These are phyloP conservation scores for Coemansia sp. DNA, from an alignment of 192 early-diverging fungal species.

Conservation along the genomic window DNA sequence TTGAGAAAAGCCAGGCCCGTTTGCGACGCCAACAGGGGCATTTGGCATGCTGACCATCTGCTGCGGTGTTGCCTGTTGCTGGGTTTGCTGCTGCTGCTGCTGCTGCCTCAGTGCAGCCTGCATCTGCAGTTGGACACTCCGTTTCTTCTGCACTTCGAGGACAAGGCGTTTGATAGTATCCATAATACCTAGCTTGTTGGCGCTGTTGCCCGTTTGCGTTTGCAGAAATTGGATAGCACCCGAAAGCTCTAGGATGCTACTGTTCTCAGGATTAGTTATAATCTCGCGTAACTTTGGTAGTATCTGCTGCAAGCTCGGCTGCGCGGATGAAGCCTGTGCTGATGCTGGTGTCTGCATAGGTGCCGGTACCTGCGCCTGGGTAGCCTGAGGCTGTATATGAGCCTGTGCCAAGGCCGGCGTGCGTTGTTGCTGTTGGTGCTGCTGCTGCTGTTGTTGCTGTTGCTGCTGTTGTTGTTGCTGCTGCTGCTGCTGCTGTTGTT, in stretches of 20 bases:
- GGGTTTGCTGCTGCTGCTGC: constrained; percentile 19
- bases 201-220: neutral
- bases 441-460: constrained; percentile 17
- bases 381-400: neutral
- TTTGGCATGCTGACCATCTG: neutral
- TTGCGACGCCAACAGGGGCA: neutral
- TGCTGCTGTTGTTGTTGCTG: too few relatives aligned
- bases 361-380: neutral
- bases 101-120: constrained; percentile 12
- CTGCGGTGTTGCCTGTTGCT: constrained; percentile 2
- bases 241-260: constrained; percentile 19
- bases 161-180: constrained; percentile 14
- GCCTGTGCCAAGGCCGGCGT: constrained; percentile 5
- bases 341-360: constrained; percentile 2
- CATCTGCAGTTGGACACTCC: constrained; percentile 8
- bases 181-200: constrained; percentile 8
- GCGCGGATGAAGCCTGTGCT: neutral
- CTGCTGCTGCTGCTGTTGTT: constrained; percentile 18
- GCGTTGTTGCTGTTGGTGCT: constrained; percentile 24
- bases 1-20: neutral
- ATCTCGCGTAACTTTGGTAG: constrained; percentile 19
- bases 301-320: neutral
- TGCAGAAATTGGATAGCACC: constrained; percentile 26
- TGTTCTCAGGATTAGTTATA: constrained; percentile 25
- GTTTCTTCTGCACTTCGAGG: constrained; percentile 14